Percentiles rank a stretch among this genome's conserved stretches.
These are phyloP conservation scores for Nicotiana undulata DNA, from an alignment of 257 asterid species.

Conservation along the genomic window DNA sequence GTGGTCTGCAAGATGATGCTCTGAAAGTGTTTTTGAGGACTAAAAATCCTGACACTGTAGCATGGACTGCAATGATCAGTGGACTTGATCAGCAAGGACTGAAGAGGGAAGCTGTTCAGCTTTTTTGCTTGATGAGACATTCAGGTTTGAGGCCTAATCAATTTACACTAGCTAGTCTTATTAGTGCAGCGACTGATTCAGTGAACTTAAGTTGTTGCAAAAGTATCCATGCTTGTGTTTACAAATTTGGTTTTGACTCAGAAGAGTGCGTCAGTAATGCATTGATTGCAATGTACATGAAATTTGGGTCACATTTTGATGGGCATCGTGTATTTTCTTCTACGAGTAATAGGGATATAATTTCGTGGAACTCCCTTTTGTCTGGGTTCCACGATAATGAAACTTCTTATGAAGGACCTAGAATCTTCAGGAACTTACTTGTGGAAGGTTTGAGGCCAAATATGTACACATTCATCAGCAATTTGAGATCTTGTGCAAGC, in stretches of 20 bases:
- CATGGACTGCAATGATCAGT: conserved; percentile 72
- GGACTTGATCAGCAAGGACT: conserved; percentile 69
- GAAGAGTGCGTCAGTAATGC: conserved; percentile 60
- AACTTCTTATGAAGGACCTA: conserved; percentile 45
- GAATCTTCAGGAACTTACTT: conserved; percentile 50
- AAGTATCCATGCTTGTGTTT: conserved; percentile 72
- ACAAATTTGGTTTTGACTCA: conserved; percentile 48
- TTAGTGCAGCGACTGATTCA: conserved; percentile 56
- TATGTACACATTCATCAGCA: conserved; percentile 61
- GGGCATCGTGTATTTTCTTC: conserved; percentile 43
- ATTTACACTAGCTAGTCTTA: conserved; percentile 59
- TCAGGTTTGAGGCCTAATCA: conserved; percentile 64
- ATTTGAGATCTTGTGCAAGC: conserved; percentile 56
- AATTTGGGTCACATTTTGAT: conserved; percentile 40
- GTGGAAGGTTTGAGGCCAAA: conserved; percentile 58
- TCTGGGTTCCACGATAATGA: conserved; percentile 60
- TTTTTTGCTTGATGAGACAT: conserved; percentile 52
- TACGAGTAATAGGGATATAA: conserved; percentile 43
- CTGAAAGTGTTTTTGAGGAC: conserved; percentile 45
- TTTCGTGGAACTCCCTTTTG: conserved; percentile 76
- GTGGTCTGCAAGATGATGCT: conserved; percentile 57
- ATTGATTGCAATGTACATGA: conserved; percentile 75
- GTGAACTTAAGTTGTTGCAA: conserved; percentile 44
- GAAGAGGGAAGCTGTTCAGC: conserved; percentile 53
- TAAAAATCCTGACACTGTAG: conserved; percentile 60